Base-by-base conservation (phyloP, 306 rosid genomes). In the Urtica urens region DNA sequence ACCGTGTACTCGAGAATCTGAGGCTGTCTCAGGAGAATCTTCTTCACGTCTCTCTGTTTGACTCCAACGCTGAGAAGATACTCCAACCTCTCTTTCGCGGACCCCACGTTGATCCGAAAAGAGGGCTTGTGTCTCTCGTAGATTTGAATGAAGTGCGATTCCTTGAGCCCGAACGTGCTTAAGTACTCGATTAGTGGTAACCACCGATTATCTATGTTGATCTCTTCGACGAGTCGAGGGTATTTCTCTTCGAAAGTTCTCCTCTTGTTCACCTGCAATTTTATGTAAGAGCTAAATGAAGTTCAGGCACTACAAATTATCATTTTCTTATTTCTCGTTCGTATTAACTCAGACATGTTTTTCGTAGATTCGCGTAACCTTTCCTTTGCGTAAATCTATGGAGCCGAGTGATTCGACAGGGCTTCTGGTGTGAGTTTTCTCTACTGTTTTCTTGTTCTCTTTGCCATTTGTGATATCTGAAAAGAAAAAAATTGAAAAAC, bases 131-230 rank as follows among this genome's bases (percentile, higher is more conserved):
- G 96, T 65, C 95, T 81, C 71, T 73, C 87, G 18, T 85, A 90
- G 71, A 90, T 90, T 69, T 90, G 95, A 61, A 90, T 35, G 40
- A 90, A 85, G 66, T 90, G 92, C n/a, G 93, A 85, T 53, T 90
- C 95, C 72, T 75, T 85, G 22, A 90, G 78, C 66, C 87, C 99
- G 73, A 77, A 90, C 17, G 93, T 75, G 66, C 78, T 68, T 13
- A 90, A 76, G 62, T 90, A 85, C 71, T 90, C 96, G 62, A 90
- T 81, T 57, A 90, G 99, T 6, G 99, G 99, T 25, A 79, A 42
- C 94, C 94, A 90, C 58, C 69, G 81, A 70, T 46, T 62, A 47
- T 90, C 96, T 77, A 81, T 57, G 40, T 26, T 50, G 53, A 90
- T 82, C 61, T 82, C 87, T 50, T 85, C 94, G 0, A 75, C 70